These are phyloP conservation scores for Astraeus odoratus DNA, from an alignment of 768 basidiomycete genomes.

Conservation along the genomic window DNA sequence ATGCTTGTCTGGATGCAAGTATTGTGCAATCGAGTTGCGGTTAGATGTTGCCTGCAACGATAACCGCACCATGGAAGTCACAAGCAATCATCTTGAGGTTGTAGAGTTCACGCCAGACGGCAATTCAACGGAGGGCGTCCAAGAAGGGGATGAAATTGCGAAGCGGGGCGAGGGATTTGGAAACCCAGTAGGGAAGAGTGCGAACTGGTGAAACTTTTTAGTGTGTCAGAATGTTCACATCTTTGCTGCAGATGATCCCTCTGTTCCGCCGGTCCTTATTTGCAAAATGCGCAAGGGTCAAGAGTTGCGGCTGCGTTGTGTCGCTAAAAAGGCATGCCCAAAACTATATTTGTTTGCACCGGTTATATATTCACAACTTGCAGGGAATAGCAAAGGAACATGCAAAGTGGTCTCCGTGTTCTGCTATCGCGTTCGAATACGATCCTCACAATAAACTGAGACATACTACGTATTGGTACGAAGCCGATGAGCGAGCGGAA, in stretches of 20 bases:
- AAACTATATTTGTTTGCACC: neutral
- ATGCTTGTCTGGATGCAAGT: slow-evolving; percentile 76
- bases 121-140: slow-evolving; percentile 27
- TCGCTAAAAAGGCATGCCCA: slow-evolving; percentile 81
- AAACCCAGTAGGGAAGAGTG: slow-evolving; percentile 78
- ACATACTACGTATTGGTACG: slow-evolving; percentile 95
- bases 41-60: slow-evolving; percentile 75
- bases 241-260: slow-evolving; percentile 47
- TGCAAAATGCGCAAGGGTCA: slow-evolving; percentile 94
- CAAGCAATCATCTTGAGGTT: slow-evolving; percentile 77
- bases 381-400: slow-evolving; percentile 98
- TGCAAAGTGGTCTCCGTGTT: slow-evolving; percentile 97
- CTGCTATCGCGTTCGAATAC: slow-evolving; percentile 94
- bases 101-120: slow-evolving; percentile 34
- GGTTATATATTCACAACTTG: neutral
- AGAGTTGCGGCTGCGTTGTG: slow-evolving; percentile 76
- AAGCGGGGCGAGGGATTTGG: slow-evolving; percentile 76
- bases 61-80: slow-evolving; percentile 73
- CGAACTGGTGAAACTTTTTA: slow-evolving; percentile 15
- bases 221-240: slow-evolving; percentile 3
- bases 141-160: slow-evolving; percentile 60
- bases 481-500: slow-evolving; percentile 71
- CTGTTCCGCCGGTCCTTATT: slow-evolving; percentile 66
- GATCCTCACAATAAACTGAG: slow-evolving; percentile 96
- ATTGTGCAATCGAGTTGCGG: slow-evolving; percentile 77